phyloP scores from a whole-genome alignment of 2,329 filamentous ascomycete genomes.

The Hypomyces rosellus region DNA sequence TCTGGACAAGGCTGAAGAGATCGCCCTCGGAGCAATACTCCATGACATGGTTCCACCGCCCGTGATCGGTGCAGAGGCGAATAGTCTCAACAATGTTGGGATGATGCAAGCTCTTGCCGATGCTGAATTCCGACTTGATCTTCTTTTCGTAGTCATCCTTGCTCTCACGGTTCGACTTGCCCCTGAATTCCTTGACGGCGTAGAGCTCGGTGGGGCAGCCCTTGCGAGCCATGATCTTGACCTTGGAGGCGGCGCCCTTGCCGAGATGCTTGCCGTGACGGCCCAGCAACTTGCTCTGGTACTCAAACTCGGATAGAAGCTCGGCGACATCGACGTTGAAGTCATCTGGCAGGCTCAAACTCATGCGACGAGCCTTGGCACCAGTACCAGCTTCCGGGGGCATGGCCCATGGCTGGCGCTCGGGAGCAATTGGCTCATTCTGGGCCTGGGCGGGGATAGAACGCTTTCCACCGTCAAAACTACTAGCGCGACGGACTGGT shows the following conservation, averaged over 20 bases:
- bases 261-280: slow-evolving; percentile 70
- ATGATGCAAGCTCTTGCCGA: slow-evolving; percentile 77
- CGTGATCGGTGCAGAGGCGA: slow-evolving; percentile 66
- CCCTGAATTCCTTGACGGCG: slow-evolving; percentile 83
- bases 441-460: slow-evolving; percentile 18
- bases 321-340: slow-evolving; percentile 66
- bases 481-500: slow-evolving; percentile 36
- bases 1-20: slow-evolving; percentile 67
- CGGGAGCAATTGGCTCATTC: slow-evolving; percentile 27
- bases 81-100: slow-evolving; percentile 82
- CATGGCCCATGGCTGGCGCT: slow-evolving; percentile 51
- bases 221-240: slow-evolving; percentile 72
- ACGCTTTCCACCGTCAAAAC: slow-evolving; percentile 38
- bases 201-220: slow-evolving; percentile 60
- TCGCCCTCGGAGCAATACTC: slow-evolving; percentile 83
- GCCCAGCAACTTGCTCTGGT: slow-evolving; percentile 62
- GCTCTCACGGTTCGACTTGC: slow-evolving; percentile 62
- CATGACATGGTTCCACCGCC: slow-evolving; percentile 87
- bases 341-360: slow-evolving; percentile 65
- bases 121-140: slow-evolving; percentile 85
- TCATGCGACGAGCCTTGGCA: slow-evolving; percentile 72
- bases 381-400: slow-evolving; percentile 65
- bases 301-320: slow-evolving; percentile 63
- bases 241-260: slow-evolving; percentile 76
- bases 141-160: slow-evolving; percentile 75